These are phyloP conservation scores for Leccinum barrowsii DNA, from an alignment of 768 basidiomycete species.

Conservation along the genomic window DNA sequence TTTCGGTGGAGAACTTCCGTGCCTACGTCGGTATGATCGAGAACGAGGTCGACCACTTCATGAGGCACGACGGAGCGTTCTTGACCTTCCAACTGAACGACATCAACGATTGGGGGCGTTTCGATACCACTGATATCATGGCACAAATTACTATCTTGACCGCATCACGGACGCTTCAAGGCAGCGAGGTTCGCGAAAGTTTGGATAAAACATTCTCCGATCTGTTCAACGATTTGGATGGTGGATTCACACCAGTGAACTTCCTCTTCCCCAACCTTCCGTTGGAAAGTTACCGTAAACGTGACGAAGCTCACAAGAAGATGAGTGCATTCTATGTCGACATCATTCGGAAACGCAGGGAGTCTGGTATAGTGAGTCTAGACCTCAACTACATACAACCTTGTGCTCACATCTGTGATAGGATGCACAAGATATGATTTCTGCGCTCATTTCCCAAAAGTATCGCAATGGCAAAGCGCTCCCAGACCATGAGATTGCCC, in stretches of 20 bases:
- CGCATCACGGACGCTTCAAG: slow-evolving; percentile 90
- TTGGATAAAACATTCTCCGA: slow-evolving; percentile 85
- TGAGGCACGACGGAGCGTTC: slow-evolving; percentile 65
- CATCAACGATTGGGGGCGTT: slow-evolving; percentile 73
- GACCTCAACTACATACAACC: background rate
- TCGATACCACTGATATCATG: slow-evolving; percentile 70
- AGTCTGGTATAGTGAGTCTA: slow-evolving; percentile 39
- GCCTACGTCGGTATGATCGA: slow-evolving; percentile 80
- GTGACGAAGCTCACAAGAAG: slow-evolving; percentile 54
- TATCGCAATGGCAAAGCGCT: slow-evolving; percentile 81
- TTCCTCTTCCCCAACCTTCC: slow-evolving; percentile 94
- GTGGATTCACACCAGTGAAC: slow-evolving; percentile 94
- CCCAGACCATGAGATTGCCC: slow-evolving; percentile 89
- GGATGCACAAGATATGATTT: slow-evolving; percentile 89
- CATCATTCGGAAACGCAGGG: slow-evolving; percentile 74
- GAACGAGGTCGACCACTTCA: slow-evolving; percentile 69
- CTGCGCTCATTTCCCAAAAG: slow-evolving; percentile 74
- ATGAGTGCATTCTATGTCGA: slow-evolving; percentile 92
- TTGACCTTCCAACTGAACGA: slow-evolving; percentile 56
- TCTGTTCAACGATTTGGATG: slow-evolving; percentile 85
- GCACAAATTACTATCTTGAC: slow-evolving; percentile 94
- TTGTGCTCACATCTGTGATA: slow-evolving; percentile 28
- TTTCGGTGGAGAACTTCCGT: slow-evolving; percentile 88
- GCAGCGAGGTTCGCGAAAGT: slow-evolving; percentile 75
- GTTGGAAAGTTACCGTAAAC: slow-evolving; percentile 80